These are phyloP conservation scores for Celoporthe dispersa DNA, from an alignment of 2,329 filamentous ascomycete species.

Conservation along the genomic window DNA sequence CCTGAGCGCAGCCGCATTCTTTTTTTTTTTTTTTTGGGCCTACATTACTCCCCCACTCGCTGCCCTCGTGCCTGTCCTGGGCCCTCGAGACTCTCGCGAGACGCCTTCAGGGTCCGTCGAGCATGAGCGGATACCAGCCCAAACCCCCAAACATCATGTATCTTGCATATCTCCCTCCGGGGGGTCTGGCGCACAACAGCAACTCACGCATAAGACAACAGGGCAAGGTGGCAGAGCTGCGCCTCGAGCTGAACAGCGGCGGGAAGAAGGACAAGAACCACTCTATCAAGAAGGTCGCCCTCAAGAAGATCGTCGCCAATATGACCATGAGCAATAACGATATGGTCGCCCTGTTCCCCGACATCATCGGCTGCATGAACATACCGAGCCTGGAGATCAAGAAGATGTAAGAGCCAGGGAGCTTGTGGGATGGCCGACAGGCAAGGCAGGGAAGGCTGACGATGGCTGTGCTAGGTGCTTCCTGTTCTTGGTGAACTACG, in stretches of 20 bases:
- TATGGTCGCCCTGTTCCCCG: slow-evolving; percentile 96
- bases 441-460: slow-evolving; percentile 26
- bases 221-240: slow-evolving; percentile 98
- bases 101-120: slow-evolving; percentile 6
- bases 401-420: slow-evolving; percentile 77
- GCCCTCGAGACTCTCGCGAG: background rate
- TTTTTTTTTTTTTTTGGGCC: no score
- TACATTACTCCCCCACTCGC: slow-evolving; percentile 20
- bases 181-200: slow-evolving; percentile 39
- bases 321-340: slow-evolving; percentile 99
- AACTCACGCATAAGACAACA: slow-evolving; percentile 65
- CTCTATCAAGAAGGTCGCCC: slow-evolving; percentile 90
- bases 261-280: slow-evolving; percentile 99
- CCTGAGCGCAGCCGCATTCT: slow-evolving; percentile 1
- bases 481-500: slow-evolving; percentile 95
- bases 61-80: slow-evolving; percentile 13
- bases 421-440: background rate
- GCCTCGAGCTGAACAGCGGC: slow-evolving; percentile 89
- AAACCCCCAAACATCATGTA: slow-evolving; percentile 50
- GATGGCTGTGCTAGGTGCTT: slow-evolving; percentile 74
- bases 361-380: slow-evolving; percentile 94
- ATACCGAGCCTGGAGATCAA: slow-evolving; percentile 96
- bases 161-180: slow-evolving; percentile 55
- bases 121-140: slow-evolving; percentile 10
- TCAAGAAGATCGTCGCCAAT: slow-evolving; percentile 99